A percentile compares a stretch with the other conserved stretches of the same genome.
Evolutionary conservation across 768 basidiomycete genomes (phyloP).

Genomic region (Suillus americanus): DNA sequence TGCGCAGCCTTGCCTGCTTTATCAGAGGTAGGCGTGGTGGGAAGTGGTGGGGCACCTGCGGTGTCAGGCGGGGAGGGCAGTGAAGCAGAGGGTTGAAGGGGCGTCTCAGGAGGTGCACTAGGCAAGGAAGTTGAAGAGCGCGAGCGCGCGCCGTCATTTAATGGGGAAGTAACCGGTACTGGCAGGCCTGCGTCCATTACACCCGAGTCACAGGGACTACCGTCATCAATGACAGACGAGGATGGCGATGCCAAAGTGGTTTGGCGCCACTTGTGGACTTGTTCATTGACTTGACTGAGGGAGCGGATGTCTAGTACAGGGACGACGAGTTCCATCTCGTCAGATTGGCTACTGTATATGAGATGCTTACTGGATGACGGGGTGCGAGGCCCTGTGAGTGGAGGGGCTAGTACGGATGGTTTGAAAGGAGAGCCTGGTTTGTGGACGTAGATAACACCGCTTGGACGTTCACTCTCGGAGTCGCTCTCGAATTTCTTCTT

Average conservation of each 20-base stretch:
- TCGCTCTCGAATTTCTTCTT: slow-evolving; percentile 19
- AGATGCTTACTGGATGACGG: slow-evolving; percentile 30
- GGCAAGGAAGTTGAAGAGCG: slow-evolving; percentile 9
- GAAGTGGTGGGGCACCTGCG: slow-evolving; percentile 19
- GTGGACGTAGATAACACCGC: slow-evolving; percentile 12
- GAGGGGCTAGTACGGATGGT: slow-evolving; percentile 31
- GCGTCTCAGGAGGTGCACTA: slow-evolving; percentile 15
- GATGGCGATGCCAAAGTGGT: slow-evolving; percentile 23
- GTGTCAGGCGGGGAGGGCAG: slow-evolving; percentile 27
- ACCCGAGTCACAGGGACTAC: slow-evolving; percentile 4
- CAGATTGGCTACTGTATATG: slow-evolving; percentile 66
- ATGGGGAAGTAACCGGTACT: not conserved
- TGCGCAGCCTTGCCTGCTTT: slow-evolving; percentile 47
- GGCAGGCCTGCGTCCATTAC: not conserved
- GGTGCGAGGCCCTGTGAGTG: slow-evolving; percentile 14
- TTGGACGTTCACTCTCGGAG: slow-evolving; percentile 7
- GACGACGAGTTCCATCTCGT: slow-evolving; percentile 55
- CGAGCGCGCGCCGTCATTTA: slow-evolving; percentile 12
- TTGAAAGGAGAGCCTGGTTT: slow-evolving; percentile 32
- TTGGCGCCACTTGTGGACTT: slow-evolving; percentile 45
- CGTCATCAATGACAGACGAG: slow-evolving; percentile 10
- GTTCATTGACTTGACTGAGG: slow-evolving; percentile 33
- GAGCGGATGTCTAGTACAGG: slow-evolving; percentile 27
- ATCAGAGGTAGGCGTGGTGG: slow-evolving; percentile 34
- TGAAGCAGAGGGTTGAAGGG: slow-evolving; percentile 11